Conservation (phyloP, 2,329 filamentous ascomycete species). For the Ophiosphaerella korrae region DNA sequence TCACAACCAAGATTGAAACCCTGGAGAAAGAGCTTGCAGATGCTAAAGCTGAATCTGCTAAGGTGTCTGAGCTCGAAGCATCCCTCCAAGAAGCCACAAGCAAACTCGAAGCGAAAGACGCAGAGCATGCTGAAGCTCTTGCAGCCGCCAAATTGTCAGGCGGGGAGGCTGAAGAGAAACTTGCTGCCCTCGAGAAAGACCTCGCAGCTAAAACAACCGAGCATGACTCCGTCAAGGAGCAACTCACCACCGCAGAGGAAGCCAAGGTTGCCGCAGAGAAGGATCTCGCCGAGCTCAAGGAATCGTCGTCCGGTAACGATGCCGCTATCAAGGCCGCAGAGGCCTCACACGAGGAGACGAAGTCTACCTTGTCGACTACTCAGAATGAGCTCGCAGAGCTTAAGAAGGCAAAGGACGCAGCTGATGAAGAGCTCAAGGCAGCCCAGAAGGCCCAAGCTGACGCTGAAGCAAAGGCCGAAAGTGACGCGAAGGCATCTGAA, state of each 20-base stretch:
- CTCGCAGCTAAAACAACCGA: conserved; percentile 21
- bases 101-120: conserved; percentile 28
- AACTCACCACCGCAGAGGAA: conserved; percentile 21
- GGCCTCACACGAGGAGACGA: conserved; percentile 18
- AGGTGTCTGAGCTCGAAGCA: conserved; percentile 32
- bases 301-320: conserved; percentile 14
- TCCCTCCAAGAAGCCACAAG: conserved; percentile 21
- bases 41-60: conserved; percentile 28
- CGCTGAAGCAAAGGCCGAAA: conserved; percentile 4
- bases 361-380: conserved; percentile 12
- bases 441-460: conserved; percentile 17
- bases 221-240: conserved; percentile 19
- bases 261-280: conserved; percentile 25
- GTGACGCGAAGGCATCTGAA: background rate
- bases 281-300: conserved; percentile 26
- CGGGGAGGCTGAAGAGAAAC: conserved; percentile 27
- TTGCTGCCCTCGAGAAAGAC: conserved; percentile 34
- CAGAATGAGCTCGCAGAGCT: conserved; percentile 17
- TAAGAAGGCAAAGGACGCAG: conserved; percentile 21
- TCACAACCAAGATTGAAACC: conserved; percentile 13
- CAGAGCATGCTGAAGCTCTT: conserved; percentile 29
- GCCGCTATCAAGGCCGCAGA: conserved; percentile 7
- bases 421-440: conserved; percentile 24
- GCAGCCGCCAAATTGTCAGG: conserved; percentile 25
- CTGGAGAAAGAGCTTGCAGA: conserved; percentile 27